A percentile compares a stretch with the other conserved stretches of the same genome.
Evolutionary conservation across 208 protist species (phyloP).

Genomic region (Leptomonas pyrrhocoris): DNA sequence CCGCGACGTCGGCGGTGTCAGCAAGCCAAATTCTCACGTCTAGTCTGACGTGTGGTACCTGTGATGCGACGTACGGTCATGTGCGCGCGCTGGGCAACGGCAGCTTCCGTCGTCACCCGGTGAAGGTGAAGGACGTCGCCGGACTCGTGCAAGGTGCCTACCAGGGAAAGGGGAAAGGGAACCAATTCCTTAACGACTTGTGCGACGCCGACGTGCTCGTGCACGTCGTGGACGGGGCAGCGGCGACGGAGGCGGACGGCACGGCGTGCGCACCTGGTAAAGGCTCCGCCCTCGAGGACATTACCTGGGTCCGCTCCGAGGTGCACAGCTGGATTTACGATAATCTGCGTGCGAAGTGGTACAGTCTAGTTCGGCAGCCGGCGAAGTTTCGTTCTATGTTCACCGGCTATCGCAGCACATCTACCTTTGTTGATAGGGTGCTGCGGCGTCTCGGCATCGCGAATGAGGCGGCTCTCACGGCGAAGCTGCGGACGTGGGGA

Average conservation of each 20-base stretch:
- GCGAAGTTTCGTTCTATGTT: slow-evolving; percentile 89
- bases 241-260: slow-evolving; percentile 88
- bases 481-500: slow-evolving; percentile 55
- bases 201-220: slow-evolving; percentile 93
- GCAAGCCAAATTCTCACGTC: slow-evolving; percentile 10
- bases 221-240: slow-evolving; percentile 93
- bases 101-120: slow-evolving; percentile 73
- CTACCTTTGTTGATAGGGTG: slow-evolving; percentile 70
- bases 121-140: slow-evolving; percentile 92
- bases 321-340: slow-evolving; percentile 95
- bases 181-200: slow-evolving; percentile 96
- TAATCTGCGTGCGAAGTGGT: slow-evolving; percentile 90
- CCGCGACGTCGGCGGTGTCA: neutral
- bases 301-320: slow-evolving; percentile 91
- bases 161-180: slow-evolving; percentile 90
- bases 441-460: slow-evolving; percentile 61
- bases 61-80: slow-evolving; percentile 74
- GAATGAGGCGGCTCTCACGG: slow-evolving; percentile 41
- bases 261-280: slow-evolving; percentile 61
- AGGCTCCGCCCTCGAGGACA: slow-evolving; percentile 82
- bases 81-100: slow-evolving; percentile 38
- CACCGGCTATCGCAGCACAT: slow-evolving; percentile 88
- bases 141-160: slow-evolving; percentile 96
- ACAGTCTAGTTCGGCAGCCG: slow-evolving; percentile 61
- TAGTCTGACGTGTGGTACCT: slow-evolving; percentile 22